A percentile compares a stretch with the other conserved stretches of the same genome.
Evolutionary conservation across 2,329 filamentous ascomycete genomes (phyloP).

Genomic region (Cercospora brassicicola): DNA sequence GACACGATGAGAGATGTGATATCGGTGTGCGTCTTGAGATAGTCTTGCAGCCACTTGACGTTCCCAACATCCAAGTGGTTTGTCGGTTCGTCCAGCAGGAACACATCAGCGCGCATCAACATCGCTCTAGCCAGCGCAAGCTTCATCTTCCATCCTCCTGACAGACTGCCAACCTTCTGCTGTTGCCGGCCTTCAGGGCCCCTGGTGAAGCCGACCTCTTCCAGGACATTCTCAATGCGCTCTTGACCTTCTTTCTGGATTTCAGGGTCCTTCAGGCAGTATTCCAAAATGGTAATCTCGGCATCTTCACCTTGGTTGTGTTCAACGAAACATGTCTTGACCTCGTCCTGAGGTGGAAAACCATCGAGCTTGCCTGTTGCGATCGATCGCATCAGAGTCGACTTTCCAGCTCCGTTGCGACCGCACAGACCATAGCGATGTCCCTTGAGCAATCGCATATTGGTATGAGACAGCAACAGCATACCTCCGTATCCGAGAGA

Average conservation of each 20-base stretch:
- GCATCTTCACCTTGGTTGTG: constrained; percentile 99
- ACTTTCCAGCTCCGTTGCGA: constrained; percentile 96
- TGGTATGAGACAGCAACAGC: constrained; percentile 94
- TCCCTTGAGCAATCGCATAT: constrained; percentile 88
- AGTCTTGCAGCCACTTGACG: constrained; percentile 92
- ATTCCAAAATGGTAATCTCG: constrained; percentile 92
- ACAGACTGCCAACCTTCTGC: constrained; percentile 88
- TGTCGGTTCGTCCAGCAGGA: constrained; percentile 96
- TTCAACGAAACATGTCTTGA: constrained; percentile 96
- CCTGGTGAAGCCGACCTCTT: constrained; percentile 89
- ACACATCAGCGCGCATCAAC: constrained; percentile 93
- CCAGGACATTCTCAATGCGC: constrained; percentile 78
- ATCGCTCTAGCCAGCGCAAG: constrained; percentile 92
- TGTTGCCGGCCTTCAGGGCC: constrained; percentile 86
- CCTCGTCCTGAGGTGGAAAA: constrained; percentile 86
- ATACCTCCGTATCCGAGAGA: constrained; percentile 97
- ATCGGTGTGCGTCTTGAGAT: constrained; percentile 91
- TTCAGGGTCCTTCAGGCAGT: constrained; percentile 83
- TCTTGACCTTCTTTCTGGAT: constrained; percentile 76
- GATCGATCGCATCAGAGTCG: constrained; percentile 97
- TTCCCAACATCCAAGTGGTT: constrained; percentile 97
- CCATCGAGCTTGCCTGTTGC: constrained; percentile 94
- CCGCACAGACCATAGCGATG: constrained; percentile 97
- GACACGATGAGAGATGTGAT: constrained; percentile 97
- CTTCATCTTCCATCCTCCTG: constrained; percentile 99